A percentile compares a stretch with the other conserved stretches of the same genome.
These are phyloP conservation scores for Euphorbia pulcherrima DNA, from an alignment of 345 rosid genomes.

Conservation along the genomic window DNA sequence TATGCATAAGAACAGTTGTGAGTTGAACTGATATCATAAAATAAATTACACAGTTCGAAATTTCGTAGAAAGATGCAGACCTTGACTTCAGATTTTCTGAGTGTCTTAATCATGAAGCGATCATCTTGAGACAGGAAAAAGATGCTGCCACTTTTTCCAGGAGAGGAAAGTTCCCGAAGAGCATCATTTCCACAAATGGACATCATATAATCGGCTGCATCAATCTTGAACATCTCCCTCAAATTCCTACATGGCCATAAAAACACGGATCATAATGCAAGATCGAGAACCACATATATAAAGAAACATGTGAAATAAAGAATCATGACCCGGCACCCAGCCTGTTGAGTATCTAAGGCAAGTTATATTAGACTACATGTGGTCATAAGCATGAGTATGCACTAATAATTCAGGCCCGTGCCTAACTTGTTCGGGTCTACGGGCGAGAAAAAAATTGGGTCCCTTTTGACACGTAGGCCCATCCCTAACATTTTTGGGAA, in stretches of 20 bases:
- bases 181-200: slow-evolving; percentile 98
- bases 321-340: background rate
- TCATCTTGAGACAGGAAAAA: slow-evolving; percentile 96
- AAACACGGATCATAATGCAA: slow-evolving; percentile 12
- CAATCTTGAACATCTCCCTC: slow-evolving; percentile 98
- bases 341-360: background rate
- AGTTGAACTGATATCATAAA: slow-evolving; percentile 10
- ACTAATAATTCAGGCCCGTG: no score
- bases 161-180: slow-evolving; percentile 94
- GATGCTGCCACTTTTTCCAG: slow-evolving; percentile 96
- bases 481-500: no score
- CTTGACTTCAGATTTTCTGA: slow-evolving; percentile 94
- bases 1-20: slow-evolving; percentile 34
- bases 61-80: slow-evolving; percentile 39
- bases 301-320: background rate
- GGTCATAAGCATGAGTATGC: background rate
- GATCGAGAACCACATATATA: slow-evolving; percentile 12
- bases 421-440: no score
- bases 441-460: no score
- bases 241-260: slow-evolving; percentile 57
- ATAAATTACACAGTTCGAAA: background rate
- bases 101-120: slow-evolving; percentile 97
- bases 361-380: background rate
- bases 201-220: slow-evolving; percentile 99
- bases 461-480: no score